phyloP scores from a whole-genome alignment of 331 rosid species.

The Malus hybrid region DNA sequence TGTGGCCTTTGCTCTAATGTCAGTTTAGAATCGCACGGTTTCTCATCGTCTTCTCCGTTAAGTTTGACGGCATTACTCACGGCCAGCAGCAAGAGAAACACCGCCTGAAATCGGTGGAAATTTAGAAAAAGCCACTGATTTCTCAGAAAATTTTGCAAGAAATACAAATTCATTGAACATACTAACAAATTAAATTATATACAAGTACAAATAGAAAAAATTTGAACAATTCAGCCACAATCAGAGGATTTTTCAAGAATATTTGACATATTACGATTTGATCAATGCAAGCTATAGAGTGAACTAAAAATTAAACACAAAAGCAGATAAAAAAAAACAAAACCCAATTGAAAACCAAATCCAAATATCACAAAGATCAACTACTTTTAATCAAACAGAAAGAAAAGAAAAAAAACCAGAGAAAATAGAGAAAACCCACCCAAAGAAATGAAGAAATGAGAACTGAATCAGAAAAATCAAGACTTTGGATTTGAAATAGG shows the following conservation, averaged over 20 bases:
- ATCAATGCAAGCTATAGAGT: not conserved
- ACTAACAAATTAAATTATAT: not conserved
- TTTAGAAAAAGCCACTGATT: constrained; percentile 21
- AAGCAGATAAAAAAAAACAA: not conserved
- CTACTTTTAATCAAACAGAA: not conserved
- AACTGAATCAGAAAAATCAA: constrained; percentile 1
- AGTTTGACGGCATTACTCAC: constrained; percentile 63
- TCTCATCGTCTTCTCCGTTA: constrained; percentile 35
- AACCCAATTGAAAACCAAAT: not conserved
- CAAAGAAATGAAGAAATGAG: constrained; percentile 7
- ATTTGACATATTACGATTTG: not conserved
- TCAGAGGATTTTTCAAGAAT: not conserved
- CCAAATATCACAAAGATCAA: not conserved
- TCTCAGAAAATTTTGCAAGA: constrained; percentile 22
- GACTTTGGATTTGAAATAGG: constrained; percentile 13
- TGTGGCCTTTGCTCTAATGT: constrained; percentile 84
- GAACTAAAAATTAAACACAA: not conserved
- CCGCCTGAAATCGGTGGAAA: constrained; percentile 54
- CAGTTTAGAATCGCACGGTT: constrained; percentile 54
- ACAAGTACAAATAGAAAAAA: not conserved
- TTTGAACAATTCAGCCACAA: not conserved
- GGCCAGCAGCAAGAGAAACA: constrained; percentile 79
- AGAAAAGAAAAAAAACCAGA: not conserved
- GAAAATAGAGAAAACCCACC: constrained; percentile 15
- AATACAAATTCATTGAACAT: not conserved